Conservation (phyloP, 83 land plant genomes). For the Picea engelmannii region DNA sequence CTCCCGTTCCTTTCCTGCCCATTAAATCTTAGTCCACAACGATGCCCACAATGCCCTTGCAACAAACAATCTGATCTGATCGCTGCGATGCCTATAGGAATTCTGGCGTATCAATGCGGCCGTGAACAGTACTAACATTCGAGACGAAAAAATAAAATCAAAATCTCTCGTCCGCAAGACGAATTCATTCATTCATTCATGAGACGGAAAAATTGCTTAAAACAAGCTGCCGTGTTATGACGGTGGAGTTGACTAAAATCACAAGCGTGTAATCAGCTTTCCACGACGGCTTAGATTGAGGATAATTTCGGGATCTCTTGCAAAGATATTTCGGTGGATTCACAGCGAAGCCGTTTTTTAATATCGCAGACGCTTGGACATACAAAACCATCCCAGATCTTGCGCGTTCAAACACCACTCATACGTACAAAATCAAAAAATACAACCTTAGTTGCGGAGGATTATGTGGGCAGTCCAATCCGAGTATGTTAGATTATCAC, state of each 20-base stretch:
- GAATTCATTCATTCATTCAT: neutral
- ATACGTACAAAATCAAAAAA: no score
- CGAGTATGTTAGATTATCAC: no score
- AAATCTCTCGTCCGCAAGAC: no score
- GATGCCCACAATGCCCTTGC: neutral
- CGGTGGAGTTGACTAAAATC: no score
- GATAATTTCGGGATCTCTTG: slow-evolving; percentile 6
- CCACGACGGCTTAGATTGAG: neutral
- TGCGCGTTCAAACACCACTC: no score
- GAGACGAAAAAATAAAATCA: neutral
- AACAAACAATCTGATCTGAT: neutral
- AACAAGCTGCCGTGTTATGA: neutral
- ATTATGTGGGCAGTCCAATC: no score
- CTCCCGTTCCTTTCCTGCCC: neutral
- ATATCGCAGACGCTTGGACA: no score
- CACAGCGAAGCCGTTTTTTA: neutral
- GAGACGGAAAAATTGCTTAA: neutral
- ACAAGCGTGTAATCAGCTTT: neutral
- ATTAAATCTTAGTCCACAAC: neutral
- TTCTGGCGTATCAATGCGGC: no score
- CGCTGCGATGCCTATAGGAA: no score
- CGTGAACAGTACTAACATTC: no score
- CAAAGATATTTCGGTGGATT: neutral
- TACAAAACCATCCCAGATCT: no score
- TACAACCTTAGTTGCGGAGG: no score